phyloP scores from a whole-genome alignment of 345 rosid species.

The Brassica nigra region DNA sequence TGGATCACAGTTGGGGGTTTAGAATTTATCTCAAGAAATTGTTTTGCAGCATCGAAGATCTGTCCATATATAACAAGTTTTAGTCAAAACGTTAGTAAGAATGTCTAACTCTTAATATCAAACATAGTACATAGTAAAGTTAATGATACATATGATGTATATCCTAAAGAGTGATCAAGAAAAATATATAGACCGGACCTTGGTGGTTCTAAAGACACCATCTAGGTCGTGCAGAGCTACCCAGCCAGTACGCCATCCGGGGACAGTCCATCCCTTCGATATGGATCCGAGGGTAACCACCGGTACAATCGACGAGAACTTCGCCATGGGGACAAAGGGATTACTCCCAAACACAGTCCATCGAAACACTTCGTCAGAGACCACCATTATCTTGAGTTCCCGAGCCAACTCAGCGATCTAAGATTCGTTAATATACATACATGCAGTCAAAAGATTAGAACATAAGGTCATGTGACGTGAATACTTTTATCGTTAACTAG shows the following conservation, averaged over 20 bases:
- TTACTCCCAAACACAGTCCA: slow-evolving; percentile 49
- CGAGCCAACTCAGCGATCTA: slow-evolving; percentile 58
- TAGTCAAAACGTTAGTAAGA: neutral
- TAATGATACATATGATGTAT: neutral
- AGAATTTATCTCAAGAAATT: slow-evolving; percentile 37
- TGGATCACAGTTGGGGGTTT: slow-evolving; percentile 57
- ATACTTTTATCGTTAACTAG: neutral
- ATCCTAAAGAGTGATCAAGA: neutral
- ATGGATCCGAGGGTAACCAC: slow-evolving; percentile 59
- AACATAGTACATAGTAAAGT: neutral
- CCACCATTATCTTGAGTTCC: slow-evolving; percentile 52
- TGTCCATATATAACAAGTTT: slow-evolving; percentile 21
- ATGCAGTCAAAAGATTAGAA: neutral
- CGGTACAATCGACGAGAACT: slow-evolving; percentile 54
- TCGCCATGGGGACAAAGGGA: slow-evolving; percentile 55
- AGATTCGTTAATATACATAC: neutral
- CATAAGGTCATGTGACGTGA: neutral
- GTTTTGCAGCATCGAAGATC: slow-evolving; percentile 47
- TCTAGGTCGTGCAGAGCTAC: slow-evolving; percentile 43
- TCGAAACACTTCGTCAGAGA: slow-evolving; percentile 57
- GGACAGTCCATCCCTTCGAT: slow-evolving; percentile 62
- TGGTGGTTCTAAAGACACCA: slow-evolving; percentile 40
- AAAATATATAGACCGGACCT: slow-evolving; percentile 34
- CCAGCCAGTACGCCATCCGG: slow-evolving; percentile 69
- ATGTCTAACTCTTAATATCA: neutral